Percentiles rank a stretch among this genome's conserved stretches.
phyloP scores from a whole-genome alignment of 2,329 filamentous ascomycete genomes.

The Emergomyces africanus region DNA sequence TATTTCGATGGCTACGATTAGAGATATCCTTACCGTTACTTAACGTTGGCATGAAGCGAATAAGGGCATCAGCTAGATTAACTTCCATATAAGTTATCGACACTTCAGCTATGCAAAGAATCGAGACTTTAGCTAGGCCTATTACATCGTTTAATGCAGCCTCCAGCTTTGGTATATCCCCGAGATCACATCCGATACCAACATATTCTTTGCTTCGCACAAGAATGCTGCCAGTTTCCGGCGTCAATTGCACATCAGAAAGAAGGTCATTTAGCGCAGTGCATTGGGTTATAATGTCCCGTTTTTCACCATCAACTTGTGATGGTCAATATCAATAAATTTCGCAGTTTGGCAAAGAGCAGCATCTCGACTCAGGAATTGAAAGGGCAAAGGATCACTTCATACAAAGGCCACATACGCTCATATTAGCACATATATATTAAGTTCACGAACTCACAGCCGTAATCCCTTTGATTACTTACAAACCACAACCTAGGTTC shows the following conservation, averaged over 20 bases:
- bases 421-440: conserved; percentile 9
- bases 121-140: conserved; percentile 40
- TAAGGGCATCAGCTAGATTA: conserved; percentile 56
- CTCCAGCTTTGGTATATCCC: conserved; percentile 51
- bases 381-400: conserved; percentile 80
- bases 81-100: conserved; percentile 84
- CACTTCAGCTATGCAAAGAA: conserved; percentile 80
- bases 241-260: conserved; percentile 29
- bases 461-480: conserved; percentile 30
- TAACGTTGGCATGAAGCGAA: conserved; percentile 63
- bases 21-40: conserved; percentile 43
- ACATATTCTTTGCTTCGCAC: conserved; percentile 58
- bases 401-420: not conserved
- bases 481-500: conserved; percentile 86
- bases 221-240: conserved; percentile 32
- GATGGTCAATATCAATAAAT: conserved; percentile 82
- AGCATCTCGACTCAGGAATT: conserved; percentile 57
- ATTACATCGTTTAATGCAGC: conserved; percentile 46
- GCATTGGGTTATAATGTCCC: not conserved
- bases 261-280: conserved; percentile 45
- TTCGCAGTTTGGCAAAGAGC: conserved; percentile 44
- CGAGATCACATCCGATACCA: conserved; percentile 70
- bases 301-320: conserved; percentile 40
- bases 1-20: not conserved
- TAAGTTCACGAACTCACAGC: not conserved